A percentile compares a stretch with the other conserved stretches of the same genome.
phyloP scores from a whole-genome alignment of 139 green algal genomes.

The Ettlia oleoabundans region DNA sequence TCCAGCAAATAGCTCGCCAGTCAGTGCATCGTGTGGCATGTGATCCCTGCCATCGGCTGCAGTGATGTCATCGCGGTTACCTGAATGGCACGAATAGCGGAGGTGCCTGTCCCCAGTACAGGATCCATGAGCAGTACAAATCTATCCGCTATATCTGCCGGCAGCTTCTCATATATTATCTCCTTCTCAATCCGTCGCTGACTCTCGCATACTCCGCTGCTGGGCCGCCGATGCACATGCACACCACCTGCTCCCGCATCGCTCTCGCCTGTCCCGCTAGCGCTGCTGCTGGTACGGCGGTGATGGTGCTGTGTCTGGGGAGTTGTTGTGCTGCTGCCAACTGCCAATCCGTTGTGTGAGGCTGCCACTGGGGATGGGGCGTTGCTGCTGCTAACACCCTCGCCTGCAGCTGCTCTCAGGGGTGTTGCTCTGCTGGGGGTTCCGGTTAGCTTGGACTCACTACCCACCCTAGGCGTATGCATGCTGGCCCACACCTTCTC shows the following conservation, averaged over 20 bases:
- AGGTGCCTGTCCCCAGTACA: slow-evolving; percentile 90
- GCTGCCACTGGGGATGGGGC: neutral
- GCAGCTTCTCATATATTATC: slow-evolving; percentile 98
- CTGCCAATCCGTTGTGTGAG: no score
- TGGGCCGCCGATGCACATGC: neutral
- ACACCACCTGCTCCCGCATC: neutral
- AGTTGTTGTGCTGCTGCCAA: neutral
- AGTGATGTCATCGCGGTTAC: neutral
- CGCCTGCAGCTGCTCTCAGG: no score
- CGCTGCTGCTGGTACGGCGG: slow-evolving; percentile 14
- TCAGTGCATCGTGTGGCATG: no score
- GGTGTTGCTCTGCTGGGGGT: neutral
- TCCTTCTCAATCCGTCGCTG: slow-evolving; percentile 52
- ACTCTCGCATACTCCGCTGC: neutral
- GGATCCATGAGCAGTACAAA: slow-evolving; percentile 97
- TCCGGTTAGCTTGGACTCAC: neutral
- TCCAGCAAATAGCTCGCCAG: no score
- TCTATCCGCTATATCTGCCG: slow-evolving; percentile 89
- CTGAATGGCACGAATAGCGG: slow-evolving; percentile 78
- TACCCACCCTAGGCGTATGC: neutral
- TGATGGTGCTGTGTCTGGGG: neutral
- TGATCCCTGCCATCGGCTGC: no score
- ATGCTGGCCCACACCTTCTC: slow-evolving; percentile 33
- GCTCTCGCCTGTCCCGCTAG: neutral
- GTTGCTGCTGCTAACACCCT: neutral